Evolutionary conservation across 371 early-diverging fungal species (phyloP).

Genomic region (Circinella umbellata): DNA sequence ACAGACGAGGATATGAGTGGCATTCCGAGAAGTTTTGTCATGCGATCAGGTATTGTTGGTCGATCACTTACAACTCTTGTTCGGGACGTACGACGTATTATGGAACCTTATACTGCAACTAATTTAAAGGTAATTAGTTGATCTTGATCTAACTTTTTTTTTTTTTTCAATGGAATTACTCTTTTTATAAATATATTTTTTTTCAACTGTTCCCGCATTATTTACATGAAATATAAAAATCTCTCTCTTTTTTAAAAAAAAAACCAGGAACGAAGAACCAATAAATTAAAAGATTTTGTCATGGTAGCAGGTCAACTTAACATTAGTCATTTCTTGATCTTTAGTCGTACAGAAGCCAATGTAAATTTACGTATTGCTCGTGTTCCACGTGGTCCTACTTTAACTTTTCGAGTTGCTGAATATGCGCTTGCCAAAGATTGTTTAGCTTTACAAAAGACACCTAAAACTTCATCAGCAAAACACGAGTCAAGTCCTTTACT

Average conservation of each 20-base stretch:
- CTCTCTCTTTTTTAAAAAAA: too few species aligned
- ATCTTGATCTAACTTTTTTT: background rate
- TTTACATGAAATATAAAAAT: too few species aligned
- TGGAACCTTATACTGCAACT: conserved; percentile 94
- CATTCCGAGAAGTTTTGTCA: conserved; percentile 91
- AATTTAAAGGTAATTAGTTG: conserved; percentile 61
- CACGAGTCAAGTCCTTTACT: conserved; percentile 84
- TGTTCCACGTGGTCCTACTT: conserved; percentile 93
- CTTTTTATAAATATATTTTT: too few species aligned
- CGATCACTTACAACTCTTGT: conserved; percentile 78
- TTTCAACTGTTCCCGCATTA: too few species aligned
- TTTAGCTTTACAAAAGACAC: conserved; percentile 73
- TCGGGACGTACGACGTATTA: conserved; percentile 81
- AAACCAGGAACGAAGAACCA: conserved; percentile 82
- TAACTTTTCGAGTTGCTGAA: conserved; percentile 84
- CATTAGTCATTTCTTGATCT: conserved; percentile 88
- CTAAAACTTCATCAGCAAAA: conserved; percentile 82
- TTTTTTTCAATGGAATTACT: background rate
- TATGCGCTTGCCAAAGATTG: conserved; percentile 91
- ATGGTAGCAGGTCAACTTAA: conserved; percentile 85
- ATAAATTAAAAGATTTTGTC: conserved; percentile 94
- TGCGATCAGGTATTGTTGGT: conserved; percentile 88
- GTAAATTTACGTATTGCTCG: conserved; percentile 88
- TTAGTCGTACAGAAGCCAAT: conserved; percentile 83
- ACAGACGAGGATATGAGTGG: conserved; percentile 59